Percentiles rank a stretch among this genome's conserved stretches.
phyloP scores from a whole-genome alignment of 2,329 filamentous ascomycete species.

The Epichloe elymi region DNA sequence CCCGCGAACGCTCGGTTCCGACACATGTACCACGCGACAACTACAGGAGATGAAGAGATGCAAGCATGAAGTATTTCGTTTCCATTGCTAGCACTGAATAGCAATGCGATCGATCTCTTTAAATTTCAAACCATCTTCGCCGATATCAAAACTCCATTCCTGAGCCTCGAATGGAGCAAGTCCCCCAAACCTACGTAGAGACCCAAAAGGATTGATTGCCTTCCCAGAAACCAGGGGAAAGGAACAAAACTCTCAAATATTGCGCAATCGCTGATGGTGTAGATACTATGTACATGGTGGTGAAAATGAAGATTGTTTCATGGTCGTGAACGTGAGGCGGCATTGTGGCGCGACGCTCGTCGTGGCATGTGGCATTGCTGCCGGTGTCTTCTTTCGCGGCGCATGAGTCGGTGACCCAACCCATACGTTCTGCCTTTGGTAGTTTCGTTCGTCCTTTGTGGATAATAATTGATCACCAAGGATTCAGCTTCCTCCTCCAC shows the following conservation, averaged over 20 bases:
- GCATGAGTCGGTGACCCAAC: background rate
- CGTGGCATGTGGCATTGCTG: conserved; percentile 2
- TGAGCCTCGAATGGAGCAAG: background rate
- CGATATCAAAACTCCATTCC: background rate
- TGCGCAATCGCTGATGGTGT: conserved; percentile 4
- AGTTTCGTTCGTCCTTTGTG: too few species aligned
- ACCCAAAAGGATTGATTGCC: background rate
- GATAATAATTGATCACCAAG: conserved; percentile 9
- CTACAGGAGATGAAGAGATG: background rate
- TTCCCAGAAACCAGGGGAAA: background rate
- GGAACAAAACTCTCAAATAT: background rate
- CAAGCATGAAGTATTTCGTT: background rate
- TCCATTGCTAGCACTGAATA: background rate
- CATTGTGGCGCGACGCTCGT: background rate
- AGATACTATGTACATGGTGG: conserved; percentile 1
- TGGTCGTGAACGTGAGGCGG: background rate
- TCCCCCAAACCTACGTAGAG: background rate
- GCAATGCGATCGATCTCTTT: background rate
- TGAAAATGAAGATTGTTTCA: background rate
- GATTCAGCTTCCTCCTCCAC: conserved; percentile 31
- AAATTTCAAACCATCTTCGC: background rate
- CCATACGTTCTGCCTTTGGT: too few species aligned
- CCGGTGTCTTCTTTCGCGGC: background rate
- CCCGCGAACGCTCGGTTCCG: background rate
- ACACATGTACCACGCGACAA: background rate